Percentiles rank a stretch among this genome's conserved stretches.
These are phyloP conservation scores for Vigna hirtella DNA, from an alignment of 306 rosid genomes.

Conservation along the genomic window DNA sequence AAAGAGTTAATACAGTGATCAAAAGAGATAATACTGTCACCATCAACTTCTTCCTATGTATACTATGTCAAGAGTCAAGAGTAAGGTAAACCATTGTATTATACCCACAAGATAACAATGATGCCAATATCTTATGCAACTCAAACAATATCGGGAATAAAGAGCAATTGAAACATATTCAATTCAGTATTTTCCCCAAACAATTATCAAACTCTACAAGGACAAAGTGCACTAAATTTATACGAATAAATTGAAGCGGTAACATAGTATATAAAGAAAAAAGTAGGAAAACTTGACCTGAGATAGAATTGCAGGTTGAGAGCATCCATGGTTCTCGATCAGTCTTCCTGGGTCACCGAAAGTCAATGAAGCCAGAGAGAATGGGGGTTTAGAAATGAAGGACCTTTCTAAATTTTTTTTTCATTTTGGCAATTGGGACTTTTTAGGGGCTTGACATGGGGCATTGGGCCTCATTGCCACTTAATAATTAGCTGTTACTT, in stretches of 20 bases:
- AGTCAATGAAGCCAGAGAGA: background rate
- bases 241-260: background rate
- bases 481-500: too few species aligned
- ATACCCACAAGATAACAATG: background rate
- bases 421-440: too few species aligned
- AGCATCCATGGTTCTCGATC: background rate
- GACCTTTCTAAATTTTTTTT: too few species aligned
- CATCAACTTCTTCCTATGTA: too few species aligned
- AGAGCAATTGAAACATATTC: too few species aligned
- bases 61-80: too few species aligned
- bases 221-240: background rate
- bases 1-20: background rate
- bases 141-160: background rate
- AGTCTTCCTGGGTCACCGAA: background rate
- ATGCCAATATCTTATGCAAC: slow-evolving; percentile 20
- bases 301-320: background rate
- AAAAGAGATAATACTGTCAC: too few species aligned
- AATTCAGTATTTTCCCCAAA: background rate
- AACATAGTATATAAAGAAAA: background rate
- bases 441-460: too few species aligned
- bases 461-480: too few species aligned
- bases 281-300: slow-evolving; percentile 31
- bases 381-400: background rate
- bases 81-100: too few species aligned
- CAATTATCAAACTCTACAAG: background rate